A percentile compares a stretch with the other conserved stretches of the same genome.
phyloP scores from a whole-genome alignment of 2,329 filamentous ascomycete species.

The Ilyonectria sp. region DNA sequence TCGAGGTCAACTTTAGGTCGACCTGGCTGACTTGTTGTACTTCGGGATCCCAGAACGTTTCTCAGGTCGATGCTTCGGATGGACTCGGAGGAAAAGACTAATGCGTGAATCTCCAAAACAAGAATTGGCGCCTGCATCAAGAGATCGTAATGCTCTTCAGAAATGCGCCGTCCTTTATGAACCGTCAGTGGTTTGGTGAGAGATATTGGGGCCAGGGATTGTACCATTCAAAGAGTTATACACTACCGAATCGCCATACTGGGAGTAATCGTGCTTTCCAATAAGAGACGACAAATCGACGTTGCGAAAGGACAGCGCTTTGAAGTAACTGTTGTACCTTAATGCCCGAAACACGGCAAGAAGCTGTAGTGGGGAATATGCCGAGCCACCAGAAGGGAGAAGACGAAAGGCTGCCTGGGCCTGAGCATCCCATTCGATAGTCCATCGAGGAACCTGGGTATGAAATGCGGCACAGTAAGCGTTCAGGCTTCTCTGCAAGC shows the following conservation, averaged over 20 bases:
- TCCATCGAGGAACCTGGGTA: conserved; percentile 67
- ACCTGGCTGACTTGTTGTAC: conserved; percentile 39
- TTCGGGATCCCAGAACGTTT: conserved; percentile 56
- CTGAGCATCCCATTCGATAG: conserved; percentile 60
- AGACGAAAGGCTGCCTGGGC: conserved; percentile 68
- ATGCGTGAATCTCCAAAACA: conserved; percentile 70
- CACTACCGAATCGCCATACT: conserved; percentile 63
- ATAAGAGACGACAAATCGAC: conserved; percentile 63
- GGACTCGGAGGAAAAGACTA: conserved; percentile 70
- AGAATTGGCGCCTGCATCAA: conserved; percentile 66
- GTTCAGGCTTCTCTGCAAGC: conserved; percentile 68
- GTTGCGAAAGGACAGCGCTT: conserved; percentile 68
- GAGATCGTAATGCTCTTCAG: conserved; percentile 63
- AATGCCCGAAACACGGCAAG: conserved; percentile 71
- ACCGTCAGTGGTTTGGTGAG: conserved; percentile 19
- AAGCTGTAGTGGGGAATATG: conserved; percentile 66
- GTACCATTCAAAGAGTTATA: conserved; percentile 68
- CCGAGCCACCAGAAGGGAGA: conserved; percentile 57
- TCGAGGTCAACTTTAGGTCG: conserved; percentile 43
- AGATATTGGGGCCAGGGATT: conserved; percentile 25
- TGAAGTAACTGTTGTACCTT: conserved; percentile 73
- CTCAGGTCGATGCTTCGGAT: conserved; percentile 69
- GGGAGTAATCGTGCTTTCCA: conserved; percentile 59
- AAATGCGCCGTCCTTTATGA: conserved; percentile 60
- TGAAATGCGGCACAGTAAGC: conserved; percentile 69